These are phyloP conservation scores for Ophiocordyceps camponoti-floridani DNA, from an alignment of 2,329 filamentous ascomycete genomes.

Conservation along the genomic window DNA sequence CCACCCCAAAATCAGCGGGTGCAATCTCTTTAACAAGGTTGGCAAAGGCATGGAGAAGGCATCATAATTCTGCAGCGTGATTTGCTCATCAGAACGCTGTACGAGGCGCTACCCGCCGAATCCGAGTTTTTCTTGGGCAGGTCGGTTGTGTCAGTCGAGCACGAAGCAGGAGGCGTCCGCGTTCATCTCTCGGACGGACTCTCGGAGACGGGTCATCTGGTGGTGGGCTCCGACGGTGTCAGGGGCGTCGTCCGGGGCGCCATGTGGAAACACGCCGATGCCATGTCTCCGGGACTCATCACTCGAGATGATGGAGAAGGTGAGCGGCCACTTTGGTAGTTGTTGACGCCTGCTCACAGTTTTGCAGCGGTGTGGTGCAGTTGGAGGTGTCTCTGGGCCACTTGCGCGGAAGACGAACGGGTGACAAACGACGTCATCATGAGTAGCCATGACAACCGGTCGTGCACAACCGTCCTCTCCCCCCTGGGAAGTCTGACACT, in stretches of 20 bases:
- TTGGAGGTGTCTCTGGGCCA: not conserved
- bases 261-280: slow-evolving; percentile 9
- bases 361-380: not conserved
- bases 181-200: slow-evolving; percentile 16
- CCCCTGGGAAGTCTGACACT: not conserved
- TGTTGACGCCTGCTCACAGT: not conserved
- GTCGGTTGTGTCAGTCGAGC: not conserved
- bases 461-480: not conserved
- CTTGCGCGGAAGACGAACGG: not conserved
- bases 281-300: slow-evolving; percentile 2
- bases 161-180: slow-evolving; percentile 7
- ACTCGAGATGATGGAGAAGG: slow-evolving; percentile 6
- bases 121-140: not conserved
- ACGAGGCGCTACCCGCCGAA: slow-evolving; percentile 3
- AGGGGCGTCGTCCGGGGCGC: slow-evolving; percentile 11
- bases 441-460: too few species aligned
- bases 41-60: not conserved
- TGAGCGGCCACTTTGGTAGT: not conserved
- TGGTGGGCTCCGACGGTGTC: slow-evolving; percentile 24
- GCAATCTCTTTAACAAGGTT: not conserved
- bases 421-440: not conserved
- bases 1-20: not conserved
- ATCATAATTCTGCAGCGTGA: not conserved
- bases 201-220: slow-evolving; percentile 15
- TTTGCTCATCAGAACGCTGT: slow-evolving; percentile 3